These are phyloP conservation scores for Sicyos baderoa DNA, from an alignment of 306 rosid species.

Conservation along the genomic window DNA sequence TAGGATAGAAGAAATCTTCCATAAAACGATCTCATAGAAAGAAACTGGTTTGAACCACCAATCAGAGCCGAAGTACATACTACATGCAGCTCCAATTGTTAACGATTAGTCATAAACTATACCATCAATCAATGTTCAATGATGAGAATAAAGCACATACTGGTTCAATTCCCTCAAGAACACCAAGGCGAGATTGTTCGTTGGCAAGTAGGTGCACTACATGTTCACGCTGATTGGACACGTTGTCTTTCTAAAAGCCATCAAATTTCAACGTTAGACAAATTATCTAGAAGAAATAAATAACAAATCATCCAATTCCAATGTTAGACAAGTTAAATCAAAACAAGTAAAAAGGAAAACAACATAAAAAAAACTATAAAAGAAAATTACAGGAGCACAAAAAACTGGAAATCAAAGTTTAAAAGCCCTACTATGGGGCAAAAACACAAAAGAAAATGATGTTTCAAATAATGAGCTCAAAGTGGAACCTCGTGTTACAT, in stretches of 20 bases:
- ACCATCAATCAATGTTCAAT: not conserved
- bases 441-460: not conserved
- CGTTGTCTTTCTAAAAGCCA: slow-evolving; percentile 72
- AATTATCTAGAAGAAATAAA: slow-evolving; percentile 12
- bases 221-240: slow-evolving; percentile 85
- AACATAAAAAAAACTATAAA: not conserved
- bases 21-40: not conserved
- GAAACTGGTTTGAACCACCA: not conserved
- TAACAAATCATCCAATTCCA: not conserved
- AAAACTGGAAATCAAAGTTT: not conserved
- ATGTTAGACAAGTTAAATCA: slow-evolving; percentile 19
- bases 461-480: not conserved
- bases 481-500: not conserved
- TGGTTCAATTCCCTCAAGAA: slow-evolving; percentile 61
- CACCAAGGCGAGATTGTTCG: slow-evolving; percentile 73
- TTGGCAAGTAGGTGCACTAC: slow-evolving; percentile 81
- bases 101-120: not conserved
- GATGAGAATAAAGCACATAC: slow-evolving; percentile 37
- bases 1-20: not conserved
- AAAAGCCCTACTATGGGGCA: not conserved
- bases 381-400: too few relatives aligned
- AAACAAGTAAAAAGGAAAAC: not conserved
- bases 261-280: slow-evolving; percentile 13
- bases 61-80: not conserved
- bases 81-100: not conserved